Base-by-base conservation (phyloP, 1,139 yeast species). In the Yamadazyma mexicana region DNA sequence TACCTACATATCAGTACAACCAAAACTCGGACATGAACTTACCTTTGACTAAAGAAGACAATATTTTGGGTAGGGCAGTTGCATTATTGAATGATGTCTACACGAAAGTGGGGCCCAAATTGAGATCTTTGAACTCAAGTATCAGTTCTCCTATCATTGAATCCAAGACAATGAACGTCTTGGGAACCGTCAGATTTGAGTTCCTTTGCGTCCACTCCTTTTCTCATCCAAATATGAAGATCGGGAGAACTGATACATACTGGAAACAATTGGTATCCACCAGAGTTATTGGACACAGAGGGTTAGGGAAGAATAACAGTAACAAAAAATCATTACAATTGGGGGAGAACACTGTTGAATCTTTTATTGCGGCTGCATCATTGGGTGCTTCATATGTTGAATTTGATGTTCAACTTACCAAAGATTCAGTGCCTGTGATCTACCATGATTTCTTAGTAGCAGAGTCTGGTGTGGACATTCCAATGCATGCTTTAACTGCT, bases 381-480 rank as follows among this genome's bases (percentile, higher is more conserved):
- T 69, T 92, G 50, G 98, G 98, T 28, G 92, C 92, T 1, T 81
- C 89, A 1, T 84, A 84, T 54, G 97, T 95, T 38, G 98, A 92
- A 62, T 92, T 92, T 59, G 98, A 92, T 62, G 98, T 92, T 28
- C 98, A 92, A 61, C 69, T 92, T 49, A 92, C 98, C n/a, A 89
- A 89, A 56, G 98, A 92, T 61, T 73, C 73, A 48, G 81, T 88
- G 10, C 98, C 98, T 1, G 98, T 92, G 10, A 86, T 92, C 29
- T 92, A 92, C 56, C 98, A 92, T 59, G 98, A 92, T 61, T 92
- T 92, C 58, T 64, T 89, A 23, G 97, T 92, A 32, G 96, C 97
- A 1, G 98, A 92, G 59, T 83, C 95, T 3, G 98, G 98, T 10
- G 89, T 87, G 39, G 98, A 92, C 64, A 84, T 91, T 38, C 98